Evolutionary conservation across 176 grass and related monocot genomes (phyloP).

Genomic region (Musa itinerans): DNA sequence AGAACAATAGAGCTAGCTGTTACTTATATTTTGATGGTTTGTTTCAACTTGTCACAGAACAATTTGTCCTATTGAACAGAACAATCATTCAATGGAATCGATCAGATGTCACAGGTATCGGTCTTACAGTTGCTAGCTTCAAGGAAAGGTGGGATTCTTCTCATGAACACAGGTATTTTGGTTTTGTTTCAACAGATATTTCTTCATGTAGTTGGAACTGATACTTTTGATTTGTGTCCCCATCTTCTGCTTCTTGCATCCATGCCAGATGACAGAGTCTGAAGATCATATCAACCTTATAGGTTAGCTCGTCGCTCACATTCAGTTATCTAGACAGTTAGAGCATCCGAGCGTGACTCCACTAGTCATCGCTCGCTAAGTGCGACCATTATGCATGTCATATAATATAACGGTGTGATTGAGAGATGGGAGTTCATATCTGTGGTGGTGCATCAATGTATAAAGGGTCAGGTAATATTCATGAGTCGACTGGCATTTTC

Average conservation of each 20-base stretch:
- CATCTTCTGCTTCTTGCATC: neutral
- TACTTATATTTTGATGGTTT: neutral
- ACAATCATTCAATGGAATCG: conserved; percentile 88
- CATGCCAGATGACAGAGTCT: neutral
- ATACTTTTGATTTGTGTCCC: neutral
- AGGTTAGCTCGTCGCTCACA: no score
- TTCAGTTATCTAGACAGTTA: no score
- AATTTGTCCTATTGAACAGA: conserved; percentile 67
- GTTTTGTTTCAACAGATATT: neutral
- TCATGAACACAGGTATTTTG: neutral
- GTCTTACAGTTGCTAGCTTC: conserved; percentile 27
- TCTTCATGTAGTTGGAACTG: neutral
- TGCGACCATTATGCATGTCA: no score
- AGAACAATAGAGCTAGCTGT: neutral
- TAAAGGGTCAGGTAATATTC: no score
- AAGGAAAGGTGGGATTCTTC: neutral
- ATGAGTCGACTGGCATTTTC: no score
- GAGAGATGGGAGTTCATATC: no score
- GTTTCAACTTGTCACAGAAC: conserved; percentile 70
- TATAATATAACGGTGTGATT: no score
- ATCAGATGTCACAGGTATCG: conserved; percentile 87
- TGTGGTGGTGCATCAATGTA: no score
- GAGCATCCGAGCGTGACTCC: no score
- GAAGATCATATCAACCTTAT: no score
- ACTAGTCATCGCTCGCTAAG: no score